Evolutionary conservation across 2,329 filamentous ascomycete species (phyloP).

Genomic region (Lithohypha guttulata): DNA sequence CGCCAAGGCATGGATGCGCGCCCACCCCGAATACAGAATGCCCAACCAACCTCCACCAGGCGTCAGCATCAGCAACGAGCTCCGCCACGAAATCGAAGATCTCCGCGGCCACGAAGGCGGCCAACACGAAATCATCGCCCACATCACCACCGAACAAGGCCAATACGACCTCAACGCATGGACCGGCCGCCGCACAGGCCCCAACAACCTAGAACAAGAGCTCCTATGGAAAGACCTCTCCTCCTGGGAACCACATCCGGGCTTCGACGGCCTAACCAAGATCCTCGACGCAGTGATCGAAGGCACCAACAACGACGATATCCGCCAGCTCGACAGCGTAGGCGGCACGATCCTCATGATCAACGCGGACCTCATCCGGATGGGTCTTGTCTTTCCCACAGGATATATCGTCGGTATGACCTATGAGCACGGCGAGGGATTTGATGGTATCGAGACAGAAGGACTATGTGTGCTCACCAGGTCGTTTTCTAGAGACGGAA

Average conservation of each 20-base stretch:
- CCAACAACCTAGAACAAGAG: constrained; percentile 2
- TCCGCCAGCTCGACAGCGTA: constrained; percentile 2
- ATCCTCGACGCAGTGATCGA: constrained; percentile 3
- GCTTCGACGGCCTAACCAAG: background rate
- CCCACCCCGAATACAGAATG: background rate
- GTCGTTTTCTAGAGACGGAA: no score
- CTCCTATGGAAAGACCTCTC: background rate
- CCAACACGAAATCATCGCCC: background rate
- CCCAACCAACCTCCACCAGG: background rate
- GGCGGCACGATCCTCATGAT: constrained; percentile 4
- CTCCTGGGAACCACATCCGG: constrained; percentile 4
- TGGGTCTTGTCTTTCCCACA: constrained; percentile 5
- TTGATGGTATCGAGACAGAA: constrained; percentile 6
- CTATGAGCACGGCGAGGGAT: constrained; percentile 5
- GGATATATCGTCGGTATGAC: constrained; percentile 6
- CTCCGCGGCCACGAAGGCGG: constrained; percentile 4
- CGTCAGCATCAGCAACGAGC: no score
- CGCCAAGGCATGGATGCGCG: background rate
- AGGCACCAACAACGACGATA: background rate
- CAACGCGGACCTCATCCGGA: constrained; percentile 1
- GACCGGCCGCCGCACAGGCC: background rate
- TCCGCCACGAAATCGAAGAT: background rate
- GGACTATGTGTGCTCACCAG: constrained; percentile 5
- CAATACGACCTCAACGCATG: constrained; percentile 7
- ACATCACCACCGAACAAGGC: background rate